These are phyloP conservation scores for Gossypium ekmanianum DNA, from an alignment of 345 rosid genomes.

Conservation along the genomic window DNA sequence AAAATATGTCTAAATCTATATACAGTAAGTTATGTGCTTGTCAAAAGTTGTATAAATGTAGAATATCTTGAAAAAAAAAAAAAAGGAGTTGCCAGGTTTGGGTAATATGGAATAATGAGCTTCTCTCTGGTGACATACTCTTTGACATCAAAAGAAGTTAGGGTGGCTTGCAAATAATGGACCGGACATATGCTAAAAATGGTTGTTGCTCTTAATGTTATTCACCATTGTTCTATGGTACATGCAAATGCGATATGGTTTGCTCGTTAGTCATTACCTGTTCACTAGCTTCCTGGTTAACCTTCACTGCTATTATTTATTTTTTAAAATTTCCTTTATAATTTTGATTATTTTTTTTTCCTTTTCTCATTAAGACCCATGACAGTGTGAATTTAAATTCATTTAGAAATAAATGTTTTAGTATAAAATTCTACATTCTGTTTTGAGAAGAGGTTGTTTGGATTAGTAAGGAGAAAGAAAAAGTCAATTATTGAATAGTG, in stretches of 20 bases:
- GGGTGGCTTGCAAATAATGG: neutral
- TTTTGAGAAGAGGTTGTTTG: neutral
- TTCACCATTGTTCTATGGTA: neutral
- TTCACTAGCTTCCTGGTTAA: neutral
- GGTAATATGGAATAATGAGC: neutral
- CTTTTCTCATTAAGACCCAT: neutral
- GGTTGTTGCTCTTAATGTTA: neutral
- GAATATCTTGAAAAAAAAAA: neutral
- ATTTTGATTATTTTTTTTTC: neutral
- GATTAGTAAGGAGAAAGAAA: neutral
- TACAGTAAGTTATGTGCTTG: neutral
- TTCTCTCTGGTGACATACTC: neutral
- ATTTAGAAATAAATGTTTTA: neutral
- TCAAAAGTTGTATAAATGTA: neutral
- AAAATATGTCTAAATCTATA: neutral
- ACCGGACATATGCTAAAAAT: neutral
- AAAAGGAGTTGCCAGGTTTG: neutral
- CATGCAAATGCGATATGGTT: neutral
- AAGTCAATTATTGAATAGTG: neutral
- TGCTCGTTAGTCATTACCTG: neutral
- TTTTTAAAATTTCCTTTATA: neutral
- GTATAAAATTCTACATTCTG: neutral
- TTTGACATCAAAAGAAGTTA: neutral
- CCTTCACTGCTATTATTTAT: neutral
- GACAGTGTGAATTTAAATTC: neutral